Base-by-base conservation (phyloP, 2,329 filamentous ascomycete genomes). In the Fusarium udum region DNA sequence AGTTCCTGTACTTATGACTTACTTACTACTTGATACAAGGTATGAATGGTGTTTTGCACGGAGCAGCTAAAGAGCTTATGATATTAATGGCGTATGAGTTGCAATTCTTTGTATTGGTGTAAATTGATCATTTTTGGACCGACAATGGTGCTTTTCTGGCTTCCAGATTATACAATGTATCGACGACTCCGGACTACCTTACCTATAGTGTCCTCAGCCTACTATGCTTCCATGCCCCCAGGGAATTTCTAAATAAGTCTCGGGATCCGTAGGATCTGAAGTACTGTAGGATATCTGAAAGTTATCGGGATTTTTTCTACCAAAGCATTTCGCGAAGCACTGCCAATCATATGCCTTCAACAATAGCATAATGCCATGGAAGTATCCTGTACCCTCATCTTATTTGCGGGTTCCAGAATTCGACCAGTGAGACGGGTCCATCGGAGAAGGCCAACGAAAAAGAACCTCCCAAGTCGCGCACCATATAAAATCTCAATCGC, bases 401-500 rank as follows among this genome's bases (percentile, higher is more conserved):
- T 40, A 65, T 61, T 63, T 66, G 42, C 57, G 61, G 64, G 64
- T 74, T 72, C 68, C 58, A 74, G 72, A 72, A 61, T 56, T 58
- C 69, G 71, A 49, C 60, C 72, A 72, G 57, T 72, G 63, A 60
- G 67, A 37, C 72, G 72, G 72, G 61, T 49, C 72, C 72, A 67
- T 70, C 72, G 69, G 72, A 49, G 57, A 61, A 73, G 61, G 58
- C 51, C 48, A 67, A 57, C 63, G 61, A 72, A 61, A 75, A 71
- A 48, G 56, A 74, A 71, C 67, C 61, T 67, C 65, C 55, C 57
- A 52, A 68, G 51, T 64, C 57, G 65, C 64, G 65, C 73, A 73
- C 76, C 67, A 75, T 77, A 76, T 76, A 67, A 78, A 78, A 77
- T 63, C 71, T 74, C 70, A 64, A 46, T 60, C 69, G 48, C 71